A percentile compares a stretch with the other conserved stretches of the same genome.
phyloP scores from a whole-genome alignment of 805 yeast species.

The Pichia exigua region DNA sequence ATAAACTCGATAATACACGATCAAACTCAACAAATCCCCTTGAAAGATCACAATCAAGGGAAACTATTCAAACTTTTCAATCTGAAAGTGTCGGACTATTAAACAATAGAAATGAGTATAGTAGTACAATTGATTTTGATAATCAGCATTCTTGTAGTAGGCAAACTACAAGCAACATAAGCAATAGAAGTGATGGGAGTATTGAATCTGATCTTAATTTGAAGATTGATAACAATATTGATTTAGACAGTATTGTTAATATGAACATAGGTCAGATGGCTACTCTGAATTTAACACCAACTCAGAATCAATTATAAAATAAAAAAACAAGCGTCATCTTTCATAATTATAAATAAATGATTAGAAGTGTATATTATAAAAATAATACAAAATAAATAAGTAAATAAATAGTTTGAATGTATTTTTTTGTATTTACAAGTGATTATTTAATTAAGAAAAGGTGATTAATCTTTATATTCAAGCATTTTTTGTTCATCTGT shows the following conservation, averaged over 20 bases:
- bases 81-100: slow-evolving; percentile 20
- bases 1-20: background rate
- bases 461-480: slow-evolving; percentile 8
- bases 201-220: background rate
- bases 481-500: slow-evolving; percentile 16
- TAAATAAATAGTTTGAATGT: background rate
- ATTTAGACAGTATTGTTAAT: slow-evolving; percentile 12
- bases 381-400: background rate
- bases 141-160: background rate
- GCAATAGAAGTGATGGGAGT: background rate
- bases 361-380: background rate
- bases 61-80: slow-evolving; percentile 6
- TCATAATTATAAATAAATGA: background rate
- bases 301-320: slow-evolving; percentile 1
- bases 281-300: slow-evolving; percentile 8
- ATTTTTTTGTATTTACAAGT: background rate
- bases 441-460: background rate
- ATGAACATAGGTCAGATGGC: slow-evolving; percentile 14
- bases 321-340: background rate
- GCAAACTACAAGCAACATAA: background rate
- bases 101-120: slow-evolving; percentile 13
- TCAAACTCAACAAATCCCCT: background rate
- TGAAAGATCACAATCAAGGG: background rate
- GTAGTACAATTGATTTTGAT: background rate
- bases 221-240: slow-evolving; percentile 1